A percentile compares a stretch with the other conserved stretches of the same genome.
Evolutionary conservation across 2,329 filamentous ascomycete genomes (phyloP).

Genomic region (Podosphaera xanthii): DNA sequence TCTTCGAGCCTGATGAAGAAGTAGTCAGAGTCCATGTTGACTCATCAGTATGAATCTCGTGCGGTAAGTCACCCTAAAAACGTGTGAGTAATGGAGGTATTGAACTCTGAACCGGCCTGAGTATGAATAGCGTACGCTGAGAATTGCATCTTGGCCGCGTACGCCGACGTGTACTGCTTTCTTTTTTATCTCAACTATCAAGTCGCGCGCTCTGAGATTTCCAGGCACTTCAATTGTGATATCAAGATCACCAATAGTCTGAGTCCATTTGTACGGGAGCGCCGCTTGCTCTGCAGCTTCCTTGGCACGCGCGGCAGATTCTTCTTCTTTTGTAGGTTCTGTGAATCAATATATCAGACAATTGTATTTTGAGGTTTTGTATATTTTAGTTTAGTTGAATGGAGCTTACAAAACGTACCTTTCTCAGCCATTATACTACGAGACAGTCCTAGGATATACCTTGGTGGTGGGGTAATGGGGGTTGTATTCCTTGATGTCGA

Average conservation of each 20-base stretch:
- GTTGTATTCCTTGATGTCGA: neutral
- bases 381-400: too few relatives aligned
- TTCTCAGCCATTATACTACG: neutral
- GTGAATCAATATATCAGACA: neutral
- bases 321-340: constrained; percentile 23
- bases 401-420: neutral
- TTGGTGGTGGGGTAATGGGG: neutral
- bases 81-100: neutral
- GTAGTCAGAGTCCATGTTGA: constrained; percentile 81
- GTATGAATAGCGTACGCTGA: constrained; percentile 34
- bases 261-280: constrained; percentile 92
- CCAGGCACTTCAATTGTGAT: constrained; percentile 55
- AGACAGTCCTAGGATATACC: neutral
- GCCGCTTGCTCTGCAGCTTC: constrained; percentile 73
- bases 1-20: constrained; percentile 36
- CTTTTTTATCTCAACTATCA: constrained; percentile 67
- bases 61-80: constrained; percentile 57
- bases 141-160: constrained; percentile 71
- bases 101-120: neutral
- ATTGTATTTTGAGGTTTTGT: neutral
- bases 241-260: constrained; percentile 76
- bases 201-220: constrained; percentile 64
- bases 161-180: constrained; percentile 54
- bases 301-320: constrained; percentile 37
- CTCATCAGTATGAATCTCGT: constrained; percentile 61